phyloP scores from a whole-genome alignment of 768 basidiomycete genomes.

The Tylopilus rubrobrunneus region DNA sequence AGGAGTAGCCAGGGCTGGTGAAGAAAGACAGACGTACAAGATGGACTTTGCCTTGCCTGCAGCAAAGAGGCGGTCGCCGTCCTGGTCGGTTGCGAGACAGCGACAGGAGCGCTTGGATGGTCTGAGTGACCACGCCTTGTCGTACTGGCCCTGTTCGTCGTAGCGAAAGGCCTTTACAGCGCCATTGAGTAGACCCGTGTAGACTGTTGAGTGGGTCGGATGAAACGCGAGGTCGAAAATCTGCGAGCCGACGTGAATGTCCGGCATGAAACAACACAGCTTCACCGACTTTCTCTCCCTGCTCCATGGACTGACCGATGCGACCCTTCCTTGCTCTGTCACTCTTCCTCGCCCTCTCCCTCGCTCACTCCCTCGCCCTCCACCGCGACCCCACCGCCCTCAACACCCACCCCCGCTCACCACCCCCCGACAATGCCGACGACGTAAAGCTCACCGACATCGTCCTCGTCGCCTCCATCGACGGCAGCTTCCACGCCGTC shows the following conservation, averaged over 20 bases:
- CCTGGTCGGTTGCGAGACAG: conserved; percentile 60
- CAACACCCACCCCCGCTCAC: conserved; percentile 6
- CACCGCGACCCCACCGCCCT: conserved; percentile 25
- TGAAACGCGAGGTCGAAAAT: conserved; percentile 91
- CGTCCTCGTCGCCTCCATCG: conserved; percentile 88
- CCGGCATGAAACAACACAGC: conserved; percentile 37
- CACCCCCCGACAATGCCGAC: conserved; percentile 16
- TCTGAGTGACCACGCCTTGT: conserved; percentile 55
- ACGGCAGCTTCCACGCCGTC: conserved; percentile 92
- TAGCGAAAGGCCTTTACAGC: conserved; percentile 80
- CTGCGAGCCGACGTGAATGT: conserved; percentile 71
- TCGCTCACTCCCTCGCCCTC: conserved; percentile 32
- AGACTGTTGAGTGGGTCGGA: conserved; percentile 66
- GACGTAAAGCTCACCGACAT: conserved; percentile 73
- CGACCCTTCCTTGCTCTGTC: conserved; percentile 23
- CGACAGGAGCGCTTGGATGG: conserved; percentile 86
- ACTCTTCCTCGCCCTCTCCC: conserved; percentile 25
- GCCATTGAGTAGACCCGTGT: conserved; percentile 76
- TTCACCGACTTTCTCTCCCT: neutral
- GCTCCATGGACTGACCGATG: conserved; percentile 36
- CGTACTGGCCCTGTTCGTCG: conserved; percentile 61
- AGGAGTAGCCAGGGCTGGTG: conserved; percentile 1
- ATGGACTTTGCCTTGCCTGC: conserved; percentile 80
- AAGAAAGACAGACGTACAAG: conserved; percentile 49
- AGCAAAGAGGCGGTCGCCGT: conserved; percentile 68